A percentile compares a stretch with the other conserved stretches of the same genome.
These are phyloP conservation scores for Brassica cretica DNA, from an alignment of 345 rosid genomes.

Conservation along the genomic window DNA sequence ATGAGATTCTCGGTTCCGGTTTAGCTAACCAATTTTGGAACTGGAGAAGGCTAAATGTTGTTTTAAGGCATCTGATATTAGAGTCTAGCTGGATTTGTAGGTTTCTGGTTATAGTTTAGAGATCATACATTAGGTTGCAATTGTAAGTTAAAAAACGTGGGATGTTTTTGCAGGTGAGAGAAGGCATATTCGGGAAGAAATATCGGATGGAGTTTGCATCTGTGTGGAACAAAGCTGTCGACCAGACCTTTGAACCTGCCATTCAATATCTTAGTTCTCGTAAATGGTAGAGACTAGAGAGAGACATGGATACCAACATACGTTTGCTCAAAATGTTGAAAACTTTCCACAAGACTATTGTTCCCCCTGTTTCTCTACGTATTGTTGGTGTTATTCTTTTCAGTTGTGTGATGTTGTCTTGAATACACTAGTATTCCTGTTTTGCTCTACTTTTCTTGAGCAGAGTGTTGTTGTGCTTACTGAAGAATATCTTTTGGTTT, in stretches of 20 bases:
- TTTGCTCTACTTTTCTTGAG: slow-evolving; percentile 5
- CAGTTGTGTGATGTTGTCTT: neutral
- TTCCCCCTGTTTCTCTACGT: neutral
- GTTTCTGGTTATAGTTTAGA: neutral
- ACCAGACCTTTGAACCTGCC: slow-evolving; percentile 65
- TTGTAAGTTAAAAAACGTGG: neutral
- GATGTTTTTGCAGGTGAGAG: slow-evolving; percentile 48
- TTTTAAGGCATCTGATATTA: neutral
- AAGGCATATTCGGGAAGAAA: slow-evolving; percentile 59
- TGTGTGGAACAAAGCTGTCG: slow-evolving; percentile 85
- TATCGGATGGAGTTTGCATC: slow-evolving; percentile 57
- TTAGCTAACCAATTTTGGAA: neutral
- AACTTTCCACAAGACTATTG: neutral
- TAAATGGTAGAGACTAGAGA: slow-evolving; percentile 49
- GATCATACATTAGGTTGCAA: neutral
- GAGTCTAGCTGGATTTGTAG: neutral
- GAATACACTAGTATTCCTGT: slow-evolving; percentile 5
- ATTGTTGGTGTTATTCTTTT: neutral
- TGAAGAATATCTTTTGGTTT: neutral
- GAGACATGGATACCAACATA: neutral
- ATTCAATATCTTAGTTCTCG: slow-evolving; percentile 68
- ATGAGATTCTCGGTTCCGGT: neutral
- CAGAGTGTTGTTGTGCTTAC: slow-evolving; percentile 2
- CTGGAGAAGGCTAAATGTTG: neutral
- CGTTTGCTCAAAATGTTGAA: slow-evolving; percentile 1